Evolutionary conservation across 1,139 yeast species (phyloP).

Genomic region (Eremothecium cymbalariae): DNA sequence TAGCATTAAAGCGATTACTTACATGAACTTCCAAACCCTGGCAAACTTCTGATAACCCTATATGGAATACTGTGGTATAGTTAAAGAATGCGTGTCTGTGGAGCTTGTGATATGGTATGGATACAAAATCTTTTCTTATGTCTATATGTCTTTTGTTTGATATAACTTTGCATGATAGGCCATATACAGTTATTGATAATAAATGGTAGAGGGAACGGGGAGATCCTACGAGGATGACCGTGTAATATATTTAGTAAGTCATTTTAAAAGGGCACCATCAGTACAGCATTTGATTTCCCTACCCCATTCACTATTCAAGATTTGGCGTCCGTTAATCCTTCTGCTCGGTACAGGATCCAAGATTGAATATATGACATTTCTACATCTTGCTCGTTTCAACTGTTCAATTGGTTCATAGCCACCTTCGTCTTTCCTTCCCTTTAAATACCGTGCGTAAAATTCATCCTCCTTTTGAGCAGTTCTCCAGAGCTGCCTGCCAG

Average conservation of each 20-base stretch:
- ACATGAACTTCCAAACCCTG: too few species aligned
- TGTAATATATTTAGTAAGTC: conserved; percentile 2
- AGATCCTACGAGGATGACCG: too few species aligned
- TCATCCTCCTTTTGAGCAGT: conserved; percentile 76
- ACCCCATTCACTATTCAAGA: conserved; percentile 92
- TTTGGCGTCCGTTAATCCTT: conserved; percentile 81
- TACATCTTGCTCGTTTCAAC: conserved; percentile 73
- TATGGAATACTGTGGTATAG: too few species aligned
- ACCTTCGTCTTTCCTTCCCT: conserved; percentile 65
- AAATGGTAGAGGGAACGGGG: too few species aligned
- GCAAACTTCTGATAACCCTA: too few species aligned
- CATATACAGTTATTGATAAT: too few species aligned
- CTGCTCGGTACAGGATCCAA: conserved; percentile 84
- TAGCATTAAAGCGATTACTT: too few species aligned
- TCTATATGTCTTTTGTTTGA: too few species aligned
- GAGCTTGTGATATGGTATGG: too few species aligned
- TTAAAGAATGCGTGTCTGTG: too few species aligned
- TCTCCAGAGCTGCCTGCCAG: conserved; percentile 91
- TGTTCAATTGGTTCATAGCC: conserved; percentile 90
- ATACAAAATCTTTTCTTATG: too few species aligned
- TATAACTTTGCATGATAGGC: too few species aligned
- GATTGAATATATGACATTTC: conserved; percentile 86
- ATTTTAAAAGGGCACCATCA: conserved; percentile 39
- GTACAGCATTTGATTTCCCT: conserved; percentile 74
- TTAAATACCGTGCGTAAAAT: conserved; percentile 63